Evolutionary conservation across 1,284 basidiomycete species (phyloP).

Genomic region (Takashimella koratensis): DNA sequence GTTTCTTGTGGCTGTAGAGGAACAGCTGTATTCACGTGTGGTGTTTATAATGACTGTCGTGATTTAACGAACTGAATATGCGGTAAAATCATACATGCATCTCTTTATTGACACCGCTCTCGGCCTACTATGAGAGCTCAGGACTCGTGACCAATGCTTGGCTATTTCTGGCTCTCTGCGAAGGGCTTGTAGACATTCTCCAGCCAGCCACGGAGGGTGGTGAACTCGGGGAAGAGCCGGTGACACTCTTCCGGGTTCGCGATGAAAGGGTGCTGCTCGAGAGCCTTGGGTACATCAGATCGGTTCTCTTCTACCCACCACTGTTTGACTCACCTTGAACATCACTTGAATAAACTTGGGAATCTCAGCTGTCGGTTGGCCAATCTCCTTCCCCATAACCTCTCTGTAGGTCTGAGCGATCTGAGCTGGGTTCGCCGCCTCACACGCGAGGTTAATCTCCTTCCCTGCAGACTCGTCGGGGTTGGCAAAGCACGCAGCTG

Average conservation of each 20-base stretch:
- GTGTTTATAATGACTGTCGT: no score
- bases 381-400: not conserved
- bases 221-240: not conserved
- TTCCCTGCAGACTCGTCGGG: not conserved
- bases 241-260: not conserved
- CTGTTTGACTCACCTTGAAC: not conserved
- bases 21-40: no score
- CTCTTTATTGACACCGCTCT: no score
- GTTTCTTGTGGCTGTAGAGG: conserved; percentile 73
- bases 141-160: no score
- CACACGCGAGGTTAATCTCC: conserved; percentile 1
- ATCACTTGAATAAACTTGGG: not conserved
- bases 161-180: no score
- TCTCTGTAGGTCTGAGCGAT: not conserved
- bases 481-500: not conserved
- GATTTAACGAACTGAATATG: not conserved
- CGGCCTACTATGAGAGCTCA: no score
- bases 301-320: not conserved
- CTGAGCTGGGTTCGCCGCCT: not conserved
- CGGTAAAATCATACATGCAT: not conserved
- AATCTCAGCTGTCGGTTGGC: no score
- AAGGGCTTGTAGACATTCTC: not conserved
- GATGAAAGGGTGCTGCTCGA: conserved; percentile 1
- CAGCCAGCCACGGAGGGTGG: not conserved
- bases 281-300: not conserved